Evolutionary conservation across 75 land plant genomes (phyloP).

Genomic region (Cunninghamia lanceolata): DNA sequence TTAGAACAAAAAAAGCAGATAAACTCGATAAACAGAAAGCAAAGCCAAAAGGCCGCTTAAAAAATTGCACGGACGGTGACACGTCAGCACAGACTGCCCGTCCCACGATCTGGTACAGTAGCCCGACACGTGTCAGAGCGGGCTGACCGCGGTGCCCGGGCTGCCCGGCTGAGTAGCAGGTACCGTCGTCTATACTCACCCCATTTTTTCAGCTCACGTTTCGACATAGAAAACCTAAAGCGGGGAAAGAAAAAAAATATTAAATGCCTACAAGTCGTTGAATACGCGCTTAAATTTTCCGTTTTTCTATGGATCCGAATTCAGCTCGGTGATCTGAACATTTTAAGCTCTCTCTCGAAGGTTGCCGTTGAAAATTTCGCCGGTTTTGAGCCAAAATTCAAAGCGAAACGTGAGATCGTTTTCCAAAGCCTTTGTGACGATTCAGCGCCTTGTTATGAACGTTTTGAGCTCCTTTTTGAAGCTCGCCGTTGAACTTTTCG

Average conservation of each 20-base stretch:
- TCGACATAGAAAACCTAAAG: slow-evolving; percentile 3
- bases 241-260: not conserved
- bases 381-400: not conserved
- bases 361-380: not conserved
- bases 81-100: slow-evolving; percentile 1
- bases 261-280: not conserved
- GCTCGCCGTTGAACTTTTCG: not conserved
- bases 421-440: not conserved
- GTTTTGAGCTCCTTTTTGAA: not conserved
- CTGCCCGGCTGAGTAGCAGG: slow-evolving; percentile 1
- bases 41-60: not conserved
- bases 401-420: not conserved
- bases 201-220: slow-evolving; percentile 3
- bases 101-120: not conserved
- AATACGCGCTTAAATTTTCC: not conserved
- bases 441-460: not conserved
- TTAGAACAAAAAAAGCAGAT: not conserved
- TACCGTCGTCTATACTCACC: not conserved
- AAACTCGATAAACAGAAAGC: not conserved
- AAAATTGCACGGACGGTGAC: not conserved
- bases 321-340: not conserved
- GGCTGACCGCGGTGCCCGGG: slow-evolving; percentile 1
- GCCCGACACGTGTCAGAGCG: not conserved
- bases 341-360: not conserved
- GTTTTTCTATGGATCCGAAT: not conserved